These are phyloP conservation scores for Leucosporidium creatinivorum DNA, from an alignment of 768 basidiomycete species.

Conservation along the genomic window DNA sequence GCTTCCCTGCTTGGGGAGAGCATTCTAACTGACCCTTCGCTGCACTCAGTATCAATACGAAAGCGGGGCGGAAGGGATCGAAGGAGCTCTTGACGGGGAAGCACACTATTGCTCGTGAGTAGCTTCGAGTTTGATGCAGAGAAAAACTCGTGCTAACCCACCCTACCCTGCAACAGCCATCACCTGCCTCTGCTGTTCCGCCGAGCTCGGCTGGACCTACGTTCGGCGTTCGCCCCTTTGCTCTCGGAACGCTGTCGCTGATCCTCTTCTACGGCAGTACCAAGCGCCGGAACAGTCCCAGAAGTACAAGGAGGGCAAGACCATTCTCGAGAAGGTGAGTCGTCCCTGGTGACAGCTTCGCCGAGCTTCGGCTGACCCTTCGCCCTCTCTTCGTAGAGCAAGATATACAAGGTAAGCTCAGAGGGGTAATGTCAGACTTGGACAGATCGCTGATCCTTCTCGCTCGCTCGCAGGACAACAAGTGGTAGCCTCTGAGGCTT, in stretches of 20 bases:
- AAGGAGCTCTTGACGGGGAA: constrained; percentile 17
- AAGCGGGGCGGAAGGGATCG: not conserved
- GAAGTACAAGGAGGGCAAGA: constrained; percentile 27
- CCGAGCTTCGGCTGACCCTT: not conserved
- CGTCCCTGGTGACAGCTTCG: not conserved
- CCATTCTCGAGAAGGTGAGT: constrained; percentile 21
- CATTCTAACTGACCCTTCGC: not conserved
- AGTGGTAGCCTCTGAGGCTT: no score
- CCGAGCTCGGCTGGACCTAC: constrained; percentile 26
- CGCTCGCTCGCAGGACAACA: no score
- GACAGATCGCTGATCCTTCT: no score
- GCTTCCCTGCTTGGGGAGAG: no score
- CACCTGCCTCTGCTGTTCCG: constrained; percentile 6
- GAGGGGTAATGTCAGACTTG: no score
- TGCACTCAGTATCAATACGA: constrained; percentile 13
- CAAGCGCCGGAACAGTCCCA: not conserved
- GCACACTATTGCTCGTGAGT: constrained; percentile 14
- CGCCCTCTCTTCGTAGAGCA: not conserved
- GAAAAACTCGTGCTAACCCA: no score
- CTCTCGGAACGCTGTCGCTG: not conserved
- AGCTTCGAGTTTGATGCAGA: no score
- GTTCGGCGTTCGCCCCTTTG: not conserved
- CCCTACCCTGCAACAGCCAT: not conserved
- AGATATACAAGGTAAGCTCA: constrained; percentile 20
- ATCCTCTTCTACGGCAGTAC: not conserved